These are phyloP conservation scores for Venturia asperata DNA, from an alignment of 2,329 filamentous ascomycete species.

Conservation along the genomic window DNA sequence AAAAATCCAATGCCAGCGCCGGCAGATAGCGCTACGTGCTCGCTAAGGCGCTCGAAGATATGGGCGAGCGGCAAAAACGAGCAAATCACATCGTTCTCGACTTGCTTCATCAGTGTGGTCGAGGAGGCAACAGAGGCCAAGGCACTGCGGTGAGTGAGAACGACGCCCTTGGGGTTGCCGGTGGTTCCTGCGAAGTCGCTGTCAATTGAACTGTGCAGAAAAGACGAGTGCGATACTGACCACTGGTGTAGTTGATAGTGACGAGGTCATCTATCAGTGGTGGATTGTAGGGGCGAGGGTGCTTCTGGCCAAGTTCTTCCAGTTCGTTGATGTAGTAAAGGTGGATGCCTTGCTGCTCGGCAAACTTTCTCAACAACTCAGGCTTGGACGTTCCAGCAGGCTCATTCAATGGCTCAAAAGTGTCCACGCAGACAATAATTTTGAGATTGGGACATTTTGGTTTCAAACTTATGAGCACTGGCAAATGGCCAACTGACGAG, in stretches of 20 bases:
- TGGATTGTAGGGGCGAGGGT: constrained; percentile 62
- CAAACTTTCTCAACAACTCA: constrained; percentile 67
- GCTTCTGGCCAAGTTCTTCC: constrained; percentile 68
- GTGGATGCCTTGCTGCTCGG: constrained; percentile 63
- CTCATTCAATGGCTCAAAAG: constrained; percentile 61
- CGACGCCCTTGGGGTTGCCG: constrained; percentile 33
- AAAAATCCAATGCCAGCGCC: constrained; percentile 83
- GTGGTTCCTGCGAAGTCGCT: constrained; percentile 31
- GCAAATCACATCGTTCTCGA: constrained; percentile 57
- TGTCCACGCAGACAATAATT: constrained; percentile 77
- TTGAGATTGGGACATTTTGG: constrained; percentile 71
- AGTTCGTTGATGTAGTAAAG: constrained; percentile 76
- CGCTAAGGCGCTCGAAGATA: constrained; percentile 80
- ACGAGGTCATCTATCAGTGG: constrained; percentile 68
- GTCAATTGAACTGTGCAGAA: constrained; percentile 30
- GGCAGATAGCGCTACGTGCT: constrained; percentile 65
- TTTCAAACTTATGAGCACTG: constrained; percentile 70
- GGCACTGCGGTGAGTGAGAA: constrained; percentile 33
- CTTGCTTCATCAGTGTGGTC: constrained; percentile 37
- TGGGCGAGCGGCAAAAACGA: constrained; percentile 93
- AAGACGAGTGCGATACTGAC: constrained; percentile 24
- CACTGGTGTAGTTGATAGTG: constrained; percentile 68
- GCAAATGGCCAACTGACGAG: constrained; percentile 73
- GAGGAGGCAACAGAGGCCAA: constrained; percentile 36
- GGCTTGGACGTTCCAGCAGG: constrained; percentile 68